A percentile compares a stretch with the other conserved stretches of the same genome.
Conservation (phyloP, 139 green algal species). For the Closterium sp. region DNA sequence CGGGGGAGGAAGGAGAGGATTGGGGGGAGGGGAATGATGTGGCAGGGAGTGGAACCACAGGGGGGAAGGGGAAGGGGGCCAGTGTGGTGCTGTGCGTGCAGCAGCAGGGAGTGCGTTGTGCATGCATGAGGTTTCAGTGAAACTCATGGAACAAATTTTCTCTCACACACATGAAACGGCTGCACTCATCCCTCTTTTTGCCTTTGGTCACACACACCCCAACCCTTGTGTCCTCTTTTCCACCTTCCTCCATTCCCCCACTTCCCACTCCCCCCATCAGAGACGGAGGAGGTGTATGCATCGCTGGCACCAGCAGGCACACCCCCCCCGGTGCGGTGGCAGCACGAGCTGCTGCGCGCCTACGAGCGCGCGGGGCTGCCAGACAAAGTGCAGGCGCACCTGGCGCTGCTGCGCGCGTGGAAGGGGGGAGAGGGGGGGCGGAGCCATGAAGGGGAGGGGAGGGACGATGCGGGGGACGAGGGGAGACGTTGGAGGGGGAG, state of each 20-base stretch:
- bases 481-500: background rate
- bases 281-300: background rate
- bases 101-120: background rate
- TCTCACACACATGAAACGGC: background rate
- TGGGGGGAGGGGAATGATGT: no score
- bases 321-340: no score
- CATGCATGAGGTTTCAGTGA: background rate
- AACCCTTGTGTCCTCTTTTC: background rate
- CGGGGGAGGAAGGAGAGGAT: no score
- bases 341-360: background rate
- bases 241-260: background rate
- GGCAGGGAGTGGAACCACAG: no score
- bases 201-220: background rate
- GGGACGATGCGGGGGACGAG: background rate
- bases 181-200: background rate
- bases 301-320: background rate
- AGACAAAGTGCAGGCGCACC: background rate
- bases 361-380: background rate
- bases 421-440: background rate
- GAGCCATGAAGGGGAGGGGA: background rate
- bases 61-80: background rate
- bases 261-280: background rate
- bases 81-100: background rate
- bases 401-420: background rate
- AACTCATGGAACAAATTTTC: background rate